Base-by-base conservation (phyloP, 257 asterid species). In the Catharanthus roseus region DNA sequence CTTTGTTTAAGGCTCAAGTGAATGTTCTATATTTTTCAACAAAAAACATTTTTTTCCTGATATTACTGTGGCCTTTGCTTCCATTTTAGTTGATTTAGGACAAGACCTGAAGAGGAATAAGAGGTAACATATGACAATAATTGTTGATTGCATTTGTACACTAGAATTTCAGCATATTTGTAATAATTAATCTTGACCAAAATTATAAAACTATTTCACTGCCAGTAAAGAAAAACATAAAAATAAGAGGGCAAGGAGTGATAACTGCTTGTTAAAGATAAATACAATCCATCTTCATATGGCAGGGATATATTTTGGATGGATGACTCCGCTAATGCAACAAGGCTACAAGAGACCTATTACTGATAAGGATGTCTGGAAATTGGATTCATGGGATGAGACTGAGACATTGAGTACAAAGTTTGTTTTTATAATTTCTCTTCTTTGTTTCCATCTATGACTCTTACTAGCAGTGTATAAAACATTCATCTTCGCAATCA, bases 291-390 rank as follows among this genome's bases (percentile, higher is more conserved):
- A 23, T 72, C 39, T 47, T 71, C 51, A 41, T 24, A 29, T 26
- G 39, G 41, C 66, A 89, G 96, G 78, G 75, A 85, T 90, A 71
- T 84, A 80, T 81, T 88, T 92, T 75, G 79, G 86, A 64, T 92
- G 98, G 98, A 85, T 90, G 89, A 90, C 89, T 69, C 96, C 98
- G 76, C 88, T 92, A 51, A 88, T 92, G 98, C 81, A 70, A 73
- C 88, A 76, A 83, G 96, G 98, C 65, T 88, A 83, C 72, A 85
- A 67, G 81, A 83, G 80, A 75, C 98, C 96, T 77, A 85, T 92
- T 69, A 86, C 90, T 0, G 96, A 85, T 66, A 90, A 86, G 81
- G 96, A 90, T 73, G 88, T 90, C 24, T 92, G 98, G 98, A 85
- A 84, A 81, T 80, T 92, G 80, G 98, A 90, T 71, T 72, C 92